These are phyloP conservation scores for Akanthomyces muscarius DNA, from an alignment of 2,329 filamentous ascomycete genomes.

Conservation along the genomic window DNA sequence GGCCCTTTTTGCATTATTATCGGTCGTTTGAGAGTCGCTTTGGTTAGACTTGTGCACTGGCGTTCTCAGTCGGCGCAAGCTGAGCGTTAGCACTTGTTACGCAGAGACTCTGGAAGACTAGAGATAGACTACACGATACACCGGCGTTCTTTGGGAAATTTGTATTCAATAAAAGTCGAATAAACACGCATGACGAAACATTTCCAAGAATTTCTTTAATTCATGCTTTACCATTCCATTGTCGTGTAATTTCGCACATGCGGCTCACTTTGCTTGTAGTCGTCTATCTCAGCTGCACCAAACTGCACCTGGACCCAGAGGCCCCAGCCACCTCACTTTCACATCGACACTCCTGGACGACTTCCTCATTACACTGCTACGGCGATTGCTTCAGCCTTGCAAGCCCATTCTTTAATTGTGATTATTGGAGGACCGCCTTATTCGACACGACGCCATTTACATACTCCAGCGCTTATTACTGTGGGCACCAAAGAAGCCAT, in stretches of 20 bases:
- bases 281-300: conserved; percentile 15
- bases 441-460: neutral
- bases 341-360: conserved; percentile 2
- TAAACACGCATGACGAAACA: neutral
- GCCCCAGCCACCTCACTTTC: conserved; percentile 18
- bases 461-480: neutral
- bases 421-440: neutral
- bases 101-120: neutral
- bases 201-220: neutral
- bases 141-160: conserved; percentile 3
- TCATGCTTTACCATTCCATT: neutral
- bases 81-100: conserved; percentile 16
- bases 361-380: neutral
- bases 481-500: neutral
- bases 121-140: neutral
- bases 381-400: neutral
- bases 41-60: neutral
- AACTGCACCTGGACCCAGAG: conserved; percentile 5
- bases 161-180: conserved; percentile 2
- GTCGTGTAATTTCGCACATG: neutral
- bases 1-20: neutral
- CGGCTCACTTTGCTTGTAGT: conserved; percentile 9
- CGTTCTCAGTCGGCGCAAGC: conserved; percentile 10
- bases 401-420: neutral
- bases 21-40: conserved; percentile 1